phyloP scores from a whole-genome alignment of 371 early-diverging fungal genomes.

The Syncephalastrum contaminatum region DNA sequence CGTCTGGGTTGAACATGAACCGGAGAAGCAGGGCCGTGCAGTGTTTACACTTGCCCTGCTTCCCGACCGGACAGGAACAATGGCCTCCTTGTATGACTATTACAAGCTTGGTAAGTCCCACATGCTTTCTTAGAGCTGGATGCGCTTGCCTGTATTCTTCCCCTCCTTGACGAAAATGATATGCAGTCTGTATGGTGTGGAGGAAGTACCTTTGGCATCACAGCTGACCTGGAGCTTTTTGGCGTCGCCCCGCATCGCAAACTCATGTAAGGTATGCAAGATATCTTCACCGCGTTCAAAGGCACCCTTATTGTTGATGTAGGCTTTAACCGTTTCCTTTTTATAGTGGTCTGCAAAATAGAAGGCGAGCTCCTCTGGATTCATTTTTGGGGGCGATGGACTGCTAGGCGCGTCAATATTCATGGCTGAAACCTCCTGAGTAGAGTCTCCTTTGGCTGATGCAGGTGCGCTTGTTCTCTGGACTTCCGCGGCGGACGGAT shows the following conservation, averaged over 20 bases:
- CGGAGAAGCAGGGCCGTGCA: conserved; percentile 11
- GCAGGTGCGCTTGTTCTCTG: not conserved
- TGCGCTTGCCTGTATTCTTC: not conserved
- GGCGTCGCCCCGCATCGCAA: conserved; percentile 5
- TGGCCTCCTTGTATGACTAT: not conserved
- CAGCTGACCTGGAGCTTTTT: conserved; percentile 7
- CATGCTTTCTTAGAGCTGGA: not conserved
- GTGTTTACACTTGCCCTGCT: conserved; percentile 21
- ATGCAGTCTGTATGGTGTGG: conserved; percentile 9
- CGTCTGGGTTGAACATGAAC: conserved; percentile 13
- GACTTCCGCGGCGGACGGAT: not conserved
- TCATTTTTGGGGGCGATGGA: not conserved
- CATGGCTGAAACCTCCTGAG: not conserved
- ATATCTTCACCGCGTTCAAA: conserved; percentile 14
- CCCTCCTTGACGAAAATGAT: not conserved
- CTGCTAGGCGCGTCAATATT: not conserved
- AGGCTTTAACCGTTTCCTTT: conserved; percentile 3
- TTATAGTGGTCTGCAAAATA: conserved; percentile 5
- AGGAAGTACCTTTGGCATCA: conserved; percentile 12
- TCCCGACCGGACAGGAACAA: conserved; percentile 24
- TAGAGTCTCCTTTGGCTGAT: not conserved
- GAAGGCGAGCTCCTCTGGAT: not conserved
- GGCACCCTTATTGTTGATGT: conserved; percentile 16
- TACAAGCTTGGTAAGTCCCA: no score
- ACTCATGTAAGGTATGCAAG: conserved; percentile 8